phyloP scores from a whole-genome alignment of 768 basidiomycete genomes.

The Cystoderma amianthinum region DNA sequence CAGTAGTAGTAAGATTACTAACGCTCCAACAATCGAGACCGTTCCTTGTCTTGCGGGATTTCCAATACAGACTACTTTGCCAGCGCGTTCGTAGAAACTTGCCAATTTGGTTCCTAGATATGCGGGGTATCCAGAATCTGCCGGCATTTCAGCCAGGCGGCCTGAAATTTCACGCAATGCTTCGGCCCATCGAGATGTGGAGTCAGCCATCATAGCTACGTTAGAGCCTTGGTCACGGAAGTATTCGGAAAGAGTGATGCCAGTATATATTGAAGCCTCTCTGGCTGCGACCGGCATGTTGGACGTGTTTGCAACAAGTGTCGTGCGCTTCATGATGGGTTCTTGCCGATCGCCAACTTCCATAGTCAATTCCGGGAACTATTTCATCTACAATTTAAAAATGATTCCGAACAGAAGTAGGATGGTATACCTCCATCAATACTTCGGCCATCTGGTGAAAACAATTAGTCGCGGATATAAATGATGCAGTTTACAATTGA shows the following conservation, averaged over 20 bases:
- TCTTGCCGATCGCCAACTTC: conserved; percentile 90
- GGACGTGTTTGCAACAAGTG: conserved; percentile 97
- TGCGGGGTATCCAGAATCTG: conserved; percentile 98
- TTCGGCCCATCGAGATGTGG: conserved; percentile 98
- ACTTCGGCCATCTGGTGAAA: conserved; percentile 84
- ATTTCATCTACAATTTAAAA: conserved; percentile 4
- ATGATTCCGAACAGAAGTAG: background rate
- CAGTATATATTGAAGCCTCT: conserved; percentile 99
- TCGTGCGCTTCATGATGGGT: conserved; percentile 99
- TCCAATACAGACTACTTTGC: conserved; percentile 90
- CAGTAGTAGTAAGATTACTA: conserved; percentile 33
- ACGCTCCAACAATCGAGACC: conserved; percentile 99
- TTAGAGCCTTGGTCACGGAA: conserved; percentile 99
- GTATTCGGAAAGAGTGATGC: conserved; percentile 98
- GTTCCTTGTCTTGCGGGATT: conserved; percentile 85
- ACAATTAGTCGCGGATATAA: conserved; percentile 4
- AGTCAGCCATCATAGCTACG: conserved; percentile 99
- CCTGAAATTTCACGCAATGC: conserved; percentile 99
- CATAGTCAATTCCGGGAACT: conserved; percentile 91
- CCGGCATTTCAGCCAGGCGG: conserved; percentile 99
- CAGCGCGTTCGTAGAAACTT: conserved; percentile 97
- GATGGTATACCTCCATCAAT: conserved; percentile 76
- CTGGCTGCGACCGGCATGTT: conserved; percentile 99
- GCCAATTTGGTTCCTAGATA: conserved; percentile 95
- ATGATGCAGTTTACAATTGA: conserved; percentile 6